Conservation (phyloP, 495 filamentous ascomycete species). For the Letharia columbiana region DNA sequence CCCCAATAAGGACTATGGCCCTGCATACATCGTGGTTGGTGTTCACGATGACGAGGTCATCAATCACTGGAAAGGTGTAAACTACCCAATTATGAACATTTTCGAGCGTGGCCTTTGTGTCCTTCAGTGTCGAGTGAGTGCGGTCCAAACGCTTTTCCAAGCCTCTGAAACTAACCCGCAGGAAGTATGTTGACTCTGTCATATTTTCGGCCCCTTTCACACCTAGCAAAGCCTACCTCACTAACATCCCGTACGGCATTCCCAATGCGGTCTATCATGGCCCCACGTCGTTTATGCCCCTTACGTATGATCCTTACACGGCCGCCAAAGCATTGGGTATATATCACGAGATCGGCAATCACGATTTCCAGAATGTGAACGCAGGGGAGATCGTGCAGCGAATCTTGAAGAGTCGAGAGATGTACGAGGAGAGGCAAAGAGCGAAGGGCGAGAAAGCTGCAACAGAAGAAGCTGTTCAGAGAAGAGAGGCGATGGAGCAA, state of each 20-base stretch:
- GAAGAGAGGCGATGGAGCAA: conserved; percentile 30
- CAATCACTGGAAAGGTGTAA: conserved; percentile 90
- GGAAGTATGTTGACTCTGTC: conserved; percentile 75
- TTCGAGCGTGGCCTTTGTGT: conserved; percentile 94
- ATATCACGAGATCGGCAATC: conserved; percentile 60
- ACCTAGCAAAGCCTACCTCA: conserved; percentile 66
- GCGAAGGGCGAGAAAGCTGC: conserved; percentile 76
- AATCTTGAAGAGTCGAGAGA: conserved; percentile 72
- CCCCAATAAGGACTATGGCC: conserved; percentile 59
- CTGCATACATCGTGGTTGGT: conserved; percentile 79
- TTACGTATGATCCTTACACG: conserved; percentile 77
- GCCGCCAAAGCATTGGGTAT: conserved; percentile 72
- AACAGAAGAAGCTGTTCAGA: conserved; percentile 49
- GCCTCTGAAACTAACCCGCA: conserved; percentile 22
- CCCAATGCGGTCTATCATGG: conserved; percentile 89
- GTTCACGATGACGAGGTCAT: conserved; percentile 92
- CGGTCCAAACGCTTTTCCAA: background rate
- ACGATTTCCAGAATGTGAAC: conserved; percentile 80
- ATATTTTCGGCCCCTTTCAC: conserved; percentile 84
- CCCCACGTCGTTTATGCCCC: conserved; percentile 81
- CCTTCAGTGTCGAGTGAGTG: conserved; percentile 75
- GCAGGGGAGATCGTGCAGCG: conserved; percentile 83
- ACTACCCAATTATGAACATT: conserved; percentile 99
- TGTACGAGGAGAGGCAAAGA: conserved; percentile 85
- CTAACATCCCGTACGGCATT: conserved; percentile 61